Conservation (phyloP, 768 basidiomycete species). For the Lyophyllum decastes region DNA sequence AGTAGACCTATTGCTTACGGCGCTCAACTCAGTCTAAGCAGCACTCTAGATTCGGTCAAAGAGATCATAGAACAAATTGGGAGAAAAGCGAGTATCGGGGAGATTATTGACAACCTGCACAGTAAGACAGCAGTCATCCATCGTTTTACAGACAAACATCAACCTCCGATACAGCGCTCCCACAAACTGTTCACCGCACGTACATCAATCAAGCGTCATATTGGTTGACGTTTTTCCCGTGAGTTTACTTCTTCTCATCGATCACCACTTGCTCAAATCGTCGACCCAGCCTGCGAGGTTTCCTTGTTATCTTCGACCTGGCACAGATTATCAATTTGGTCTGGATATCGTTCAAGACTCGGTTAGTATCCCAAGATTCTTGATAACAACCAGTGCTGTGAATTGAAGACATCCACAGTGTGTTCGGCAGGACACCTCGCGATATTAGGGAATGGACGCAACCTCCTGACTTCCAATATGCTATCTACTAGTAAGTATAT, state of each 20-base stretch:
- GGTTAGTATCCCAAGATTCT: constrained; percentile 40
- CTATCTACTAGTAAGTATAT: constrained; percentile 73
- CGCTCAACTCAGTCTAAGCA: background rate
- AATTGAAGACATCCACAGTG: constrained; percentile 34
- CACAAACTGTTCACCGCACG: constrained; percentile 74
- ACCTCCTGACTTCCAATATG: constrained; percentile 87
- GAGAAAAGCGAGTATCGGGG: constrained; percentile 41
- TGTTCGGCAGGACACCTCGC: constrained; percentile 87
- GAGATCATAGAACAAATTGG: constrained; percentile 46
- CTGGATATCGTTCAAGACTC: constrained; percentile 82
- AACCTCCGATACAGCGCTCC: constrained; percentile 49
- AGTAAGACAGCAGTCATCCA: constrained; percentile 32
- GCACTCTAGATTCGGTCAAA: constrained; percentile 39
- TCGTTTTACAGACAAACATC: background rate
- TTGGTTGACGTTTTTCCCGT: constrained; percentile 96
- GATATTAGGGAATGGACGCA: constrained; percentile 90
- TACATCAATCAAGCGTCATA: constrained; percentile 92
- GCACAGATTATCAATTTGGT: constrained; percentile 93
- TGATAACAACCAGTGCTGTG: background rate
- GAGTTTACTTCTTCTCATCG: constrained; percentile 26
- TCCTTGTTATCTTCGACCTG: constrained; percentile 92
- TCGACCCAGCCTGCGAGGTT: constrained; percentile 78
- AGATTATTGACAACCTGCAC: constrained; percentile 47
- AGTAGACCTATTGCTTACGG: constrained; percentile 38
- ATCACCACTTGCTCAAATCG: background rate